A percentile compares a stretch with the other conserved stretches of the same genome.
phyloP scores from a whole-genome alignment of 208 protist species.

The Trypanosoma melophagium region DNA sequence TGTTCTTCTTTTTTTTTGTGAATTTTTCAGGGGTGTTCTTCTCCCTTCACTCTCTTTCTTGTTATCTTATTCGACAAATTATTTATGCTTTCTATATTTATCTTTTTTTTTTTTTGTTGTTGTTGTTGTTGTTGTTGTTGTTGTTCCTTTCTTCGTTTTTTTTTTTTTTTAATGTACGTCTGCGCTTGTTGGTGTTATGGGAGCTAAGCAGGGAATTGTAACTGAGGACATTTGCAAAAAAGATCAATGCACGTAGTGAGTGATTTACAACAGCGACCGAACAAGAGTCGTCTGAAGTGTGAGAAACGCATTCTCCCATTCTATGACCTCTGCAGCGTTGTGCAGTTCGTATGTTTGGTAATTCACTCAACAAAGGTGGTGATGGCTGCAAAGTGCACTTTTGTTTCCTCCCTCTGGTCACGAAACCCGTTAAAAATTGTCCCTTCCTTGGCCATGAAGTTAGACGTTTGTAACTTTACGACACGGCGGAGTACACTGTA shows the following conservation, averaged over 20 bases:
- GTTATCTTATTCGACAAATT: slow-evolving; percentile 9
- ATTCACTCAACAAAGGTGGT: slow-evolving; percentile 51
- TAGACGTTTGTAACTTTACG: slow-evolving; percentile 38
- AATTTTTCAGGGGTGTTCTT: too few relatives aligned
- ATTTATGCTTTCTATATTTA: neutral
- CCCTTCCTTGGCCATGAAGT: slow-evolving; percentile 46
- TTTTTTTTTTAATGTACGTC: slow-evolving; percentile 5
- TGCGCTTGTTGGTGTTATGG: neutral
- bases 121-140: slow-evolving; percentile 10
- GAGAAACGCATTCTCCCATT: slow-evolving; percentile 62
- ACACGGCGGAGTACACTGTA: slow-evolving; percentile 45
- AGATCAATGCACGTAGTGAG: slow-evolving; percentile 71
- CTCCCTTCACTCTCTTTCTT: slow-evolving; percentile 4
- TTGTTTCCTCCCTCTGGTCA: slow-evolving; percentile 45
- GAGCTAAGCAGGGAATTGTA: too few relatives aligned
- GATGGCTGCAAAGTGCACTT: slow-evolving; percentile 48
- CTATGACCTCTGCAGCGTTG: slow-evolving; percentile 51
- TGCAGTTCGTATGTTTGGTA: slow-evolving; percentile 58
- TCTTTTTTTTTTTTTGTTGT: slow-evolving; percentile 11
- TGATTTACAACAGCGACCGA: slow-evolving; percentile 65
- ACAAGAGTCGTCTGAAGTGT: slow-evolving; percentile 58
- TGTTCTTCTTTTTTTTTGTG: neutral
- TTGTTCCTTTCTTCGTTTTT: slow-evolving; percentile 8
- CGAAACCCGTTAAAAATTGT: slow-evolving; percentile 40
- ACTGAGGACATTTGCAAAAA: neutral